A percentile compares a stretch with the other conserved stretches of the same genome.
These are phyloP conservation scores for Globisporangium echinulatum DNA, from an alignment of 352 stramenopile genomes.

Conservation along the genomic window DNA sequence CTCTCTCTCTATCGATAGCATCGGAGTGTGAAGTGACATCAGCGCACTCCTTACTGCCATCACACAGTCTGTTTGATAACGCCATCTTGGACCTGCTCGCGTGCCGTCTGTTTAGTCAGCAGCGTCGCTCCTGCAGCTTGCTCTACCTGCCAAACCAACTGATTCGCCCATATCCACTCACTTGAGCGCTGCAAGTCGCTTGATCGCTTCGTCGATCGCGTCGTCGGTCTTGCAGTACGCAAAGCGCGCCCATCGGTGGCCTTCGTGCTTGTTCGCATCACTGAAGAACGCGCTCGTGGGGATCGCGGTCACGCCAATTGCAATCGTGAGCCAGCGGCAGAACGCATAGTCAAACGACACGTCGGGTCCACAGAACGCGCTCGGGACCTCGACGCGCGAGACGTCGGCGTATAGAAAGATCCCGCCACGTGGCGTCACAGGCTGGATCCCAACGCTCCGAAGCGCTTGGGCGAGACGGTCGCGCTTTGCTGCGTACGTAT, in stretches of 20 bases:
- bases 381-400: slow-evolving; percentile 50
- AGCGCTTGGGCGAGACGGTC: slow-evolving; percentile 52
- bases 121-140: no score
- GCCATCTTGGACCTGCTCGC: no score
- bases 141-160: no score
- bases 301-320: slow-evolving; percentile 89
- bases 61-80: no score
- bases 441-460: slow-evolving; percentile 48
- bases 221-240: slow-evolving; percentile 96
- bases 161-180: not conserved
- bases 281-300: slow-evolving; percentile 91
- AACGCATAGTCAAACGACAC: slow-evolving; percentile 89
- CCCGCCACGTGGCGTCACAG: slow-evolving; percentile 54
- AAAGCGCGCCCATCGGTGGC: slow-evolving; percentile 85
- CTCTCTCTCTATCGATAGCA: no score
- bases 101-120: no score
- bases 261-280: slow-evolving; percentile 61
- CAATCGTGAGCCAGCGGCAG: slow-evolving; percentile 89
- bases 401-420: slow-evolving; percentile 84
- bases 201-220: slow-evolving; percentile 84
- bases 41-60: no score
- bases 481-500: slow-evolving; percentile 71
- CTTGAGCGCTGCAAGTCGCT: slow-evolving; percentile 28
- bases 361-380: slow-evolving; percentile 32
- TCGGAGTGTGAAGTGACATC: no score